Evolutionary conservation across 805 yeast species (phyloP), one percentile per base, ranked within the genome.

Genomic region (Kluyveromyces nonfermentans): DNA sequence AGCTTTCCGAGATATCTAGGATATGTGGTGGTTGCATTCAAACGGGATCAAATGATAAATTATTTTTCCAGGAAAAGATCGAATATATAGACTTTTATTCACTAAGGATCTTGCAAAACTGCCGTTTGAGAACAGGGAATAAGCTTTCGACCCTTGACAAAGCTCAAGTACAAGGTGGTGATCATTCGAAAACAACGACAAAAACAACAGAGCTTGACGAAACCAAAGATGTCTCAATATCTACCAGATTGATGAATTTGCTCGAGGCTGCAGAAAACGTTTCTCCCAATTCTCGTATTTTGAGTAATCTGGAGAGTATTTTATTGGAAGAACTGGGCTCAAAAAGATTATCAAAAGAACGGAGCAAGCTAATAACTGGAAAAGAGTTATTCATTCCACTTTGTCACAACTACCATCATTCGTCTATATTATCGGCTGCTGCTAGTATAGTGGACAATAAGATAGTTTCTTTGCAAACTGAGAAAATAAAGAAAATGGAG

Each of bases 391-490:
- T 51, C 36, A 59, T 59, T 16, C 59, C 63, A 3, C 40, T 50
- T 5, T 62, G 66, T 43, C 43, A 40, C 15, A 50, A 53, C 21
- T 34, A 37, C 15, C 37, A 45, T 15, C 65, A 60, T 46, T 40
- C 57, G 2, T 41, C 49, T 14, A 25, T 50, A 5, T 37, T 60
- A 4, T 46, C 64, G 4, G 48, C 49, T 1, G 41, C 48, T 7
- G 56, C 50, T 9, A 46, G 54, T 33, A 52, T 55, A 19, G 49
- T 52, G 5, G 56, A 55, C 43, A 55, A 62, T 41, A 58, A 50
- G 31, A 52, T 58, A 6, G 53, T 54, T 7, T 60, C 65, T 1
- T 25, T 60, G 18, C 63, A 60, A 42, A 49, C 53, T 46, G 40
- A 54, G 4, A 57, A 60, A 42, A 34, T 56, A n/a, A 40, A 44